Percentiles rank a stretch among this genome's conserved stretches.
Evolutionary conservation across 208 protist genomes (phyloP).

Genomic region (Leishmania major): DNA sequence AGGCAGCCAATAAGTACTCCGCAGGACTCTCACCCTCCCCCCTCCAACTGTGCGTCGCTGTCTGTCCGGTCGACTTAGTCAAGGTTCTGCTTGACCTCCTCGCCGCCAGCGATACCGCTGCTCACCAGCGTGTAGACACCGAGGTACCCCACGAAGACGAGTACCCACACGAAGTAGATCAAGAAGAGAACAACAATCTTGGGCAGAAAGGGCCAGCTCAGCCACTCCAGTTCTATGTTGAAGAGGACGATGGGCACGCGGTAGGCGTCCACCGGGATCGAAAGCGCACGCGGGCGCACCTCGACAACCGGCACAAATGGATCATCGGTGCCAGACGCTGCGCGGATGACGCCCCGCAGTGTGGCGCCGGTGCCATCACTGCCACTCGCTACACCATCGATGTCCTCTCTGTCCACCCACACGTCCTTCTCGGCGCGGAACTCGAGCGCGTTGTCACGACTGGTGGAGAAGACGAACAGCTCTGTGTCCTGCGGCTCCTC

Average conservation of each 20-base stretch:
- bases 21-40: background rate
- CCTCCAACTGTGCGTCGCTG: background rate
- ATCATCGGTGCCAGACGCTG: background rate
- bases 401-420: slow-evolving; percentile 21
- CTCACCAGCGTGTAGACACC: slow-evolving; percentile 30
- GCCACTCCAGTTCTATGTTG: slow-evolving; percentile 35
- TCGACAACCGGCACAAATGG: slow-evolving; percentile 37
- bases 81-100: background rate
- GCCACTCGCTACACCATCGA: background rate
- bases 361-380: background rate
- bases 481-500: slow-evolving; percentile 45
- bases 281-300: slow-evolving; percentile 21
- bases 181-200: slow-evolving; percentile 25
- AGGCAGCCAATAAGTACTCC: too few relatives aligned
- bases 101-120: slow-evolving; percentile 21
- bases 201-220: slow-evolving; percentile 25
- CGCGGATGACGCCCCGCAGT: background rate
- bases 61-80: background rate
- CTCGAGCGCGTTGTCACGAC: slow-evolving; percentile 12
- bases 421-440: slow-evolving; percentile 32
- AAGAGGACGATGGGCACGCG: slow-evolving; percentile 32
- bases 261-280: slow-evolving; percentile 22
- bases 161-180: slow-evolving; percentile 9
- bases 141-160: slow-evolving; percentile 28
- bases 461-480: slow-evolving; percentile 31